These are phyloP conservation scores for Lentinus polychrous DNA, from an alignment of 1,284 basidiomycete species.

Conservation along the genomic window DNA sequence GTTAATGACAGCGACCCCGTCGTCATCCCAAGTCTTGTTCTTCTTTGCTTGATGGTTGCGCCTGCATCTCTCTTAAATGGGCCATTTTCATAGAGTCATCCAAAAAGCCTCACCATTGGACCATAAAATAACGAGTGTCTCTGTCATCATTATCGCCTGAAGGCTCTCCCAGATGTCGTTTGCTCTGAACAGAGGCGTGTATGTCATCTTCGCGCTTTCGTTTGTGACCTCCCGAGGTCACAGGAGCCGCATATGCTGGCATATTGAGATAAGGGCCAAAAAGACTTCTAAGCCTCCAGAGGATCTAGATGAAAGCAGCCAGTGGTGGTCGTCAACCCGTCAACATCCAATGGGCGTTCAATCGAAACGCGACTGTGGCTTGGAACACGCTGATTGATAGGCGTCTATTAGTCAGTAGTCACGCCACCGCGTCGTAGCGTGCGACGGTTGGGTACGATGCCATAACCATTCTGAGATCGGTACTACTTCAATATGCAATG, in stretches of 20 bases:
- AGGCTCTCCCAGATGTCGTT: constrained; percentile 27
- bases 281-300: too few species aligned
- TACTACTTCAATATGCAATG: too few species aligned
- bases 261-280: constrained; percentile 8
- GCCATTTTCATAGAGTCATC: background rate
- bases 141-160: constrained; percentile 10
- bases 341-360: too few species aligned
- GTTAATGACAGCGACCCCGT: constrained; percentile 57
- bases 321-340: too few species aligned
- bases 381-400: background rate
- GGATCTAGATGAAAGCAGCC: too few species aligned
- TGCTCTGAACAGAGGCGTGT: constrained; percentile 24
- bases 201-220: constrained; percentile 23
- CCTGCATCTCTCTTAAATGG: constrained; percentile 33
- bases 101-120: constrained; percentile 48
- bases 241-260: constrained; percentile 21
- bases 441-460: too few species aligned
- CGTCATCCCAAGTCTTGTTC: constrained; percentile 91
- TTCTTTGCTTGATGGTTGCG: constrained; percentile 76
- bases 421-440: constrained; percentile 1
- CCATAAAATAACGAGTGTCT: constrained; percentile 47
- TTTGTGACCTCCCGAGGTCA: constrained; percentile 16
- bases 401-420: constrained; percentile 1
- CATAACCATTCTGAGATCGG: too few species aligned
- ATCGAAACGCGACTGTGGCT: too few species aligned